Conservation (phyloP, 345 rosid species). For the Chamaenerion angustifolium region DNA sequence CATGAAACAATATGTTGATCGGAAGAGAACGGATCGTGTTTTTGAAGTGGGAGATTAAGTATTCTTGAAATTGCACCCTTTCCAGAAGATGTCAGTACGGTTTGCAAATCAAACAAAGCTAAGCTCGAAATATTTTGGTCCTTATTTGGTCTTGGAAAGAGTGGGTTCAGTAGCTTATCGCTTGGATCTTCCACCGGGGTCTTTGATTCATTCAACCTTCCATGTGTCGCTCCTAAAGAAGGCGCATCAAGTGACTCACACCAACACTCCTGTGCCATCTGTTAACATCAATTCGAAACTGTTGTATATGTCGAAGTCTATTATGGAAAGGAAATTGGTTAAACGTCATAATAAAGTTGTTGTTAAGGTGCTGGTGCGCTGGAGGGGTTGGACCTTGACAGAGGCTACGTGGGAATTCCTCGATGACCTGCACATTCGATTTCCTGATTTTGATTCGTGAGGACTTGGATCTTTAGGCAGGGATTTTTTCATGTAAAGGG, state of each 20-base stretch:
- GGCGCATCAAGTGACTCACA: neutral
- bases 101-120: neutral
- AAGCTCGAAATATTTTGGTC: conserved; percentile 1
- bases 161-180: neutral
- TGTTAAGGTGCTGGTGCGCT: neutral
- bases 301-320: no score
- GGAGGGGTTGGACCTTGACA: neutral
- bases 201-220: neutral
- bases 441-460: no score
- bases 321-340: neutral
- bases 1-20: neutral
- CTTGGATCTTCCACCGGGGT: neutral
- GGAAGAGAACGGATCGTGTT: neutral
- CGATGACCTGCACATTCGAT: no score
- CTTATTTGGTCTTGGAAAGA: neutral
- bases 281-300: neutral
- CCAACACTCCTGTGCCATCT: neutral
- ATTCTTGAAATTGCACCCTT: neutral
- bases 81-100: neutral
- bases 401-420: neutral
- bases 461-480: no score
- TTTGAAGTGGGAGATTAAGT: conserved; percentile 2
- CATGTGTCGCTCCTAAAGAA: neutral
- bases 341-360: neutral
- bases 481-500: no score